A percentile compares a stretch with the other conserved stretches of the same genome.
These are phyloP conservation scores for Populus pruinosa DNA, from an alignment of 345 rosid species.

Conservation along the genomic window DNA sequence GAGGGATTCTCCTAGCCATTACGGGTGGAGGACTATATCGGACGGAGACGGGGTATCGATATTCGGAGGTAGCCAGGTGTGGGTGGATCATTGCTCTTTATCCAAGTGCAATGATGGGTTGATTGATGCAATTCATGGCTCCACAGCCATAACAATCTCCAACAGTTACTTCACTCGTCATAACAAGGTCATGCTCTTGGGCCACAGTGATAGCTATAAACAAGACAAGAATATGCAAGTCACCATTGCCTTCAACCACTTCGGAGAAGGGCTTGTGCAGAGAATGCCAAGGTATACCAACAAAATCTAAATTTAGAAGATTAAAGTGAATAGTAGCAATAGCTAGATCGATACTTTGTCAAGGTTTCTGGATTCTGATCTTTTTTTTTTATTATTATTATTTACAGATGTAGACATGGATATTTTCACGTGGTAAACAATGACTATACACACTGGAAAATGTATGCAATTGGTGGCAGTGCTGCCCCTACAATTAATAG, in stretches of 20 bases:
- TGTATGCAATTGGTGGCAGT: constrained; percentile 36
- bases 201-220: constrained; percentile 23
- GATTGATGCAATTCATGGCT: constrained; percentile 30
- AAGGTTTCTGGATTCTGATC: background rate
- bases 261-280: constrained; percentile 35
- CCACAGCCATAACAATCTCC: constrained; percentile 29
- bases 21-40: constrained; percentile 33
- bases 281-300: constrained; percentile 27
- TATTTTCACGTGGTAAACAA: constrained; percentile 35
- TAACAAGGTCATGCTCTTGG: constrained; percentile 32
- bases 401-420: constrained; percentile 28
- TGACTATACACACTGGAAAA: constrained; percentile 29
- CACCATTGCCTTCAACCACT: constrained; percentile 34
- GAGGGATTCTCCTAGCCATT: constrained; percentile 27
- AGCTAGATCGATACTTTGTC: background rate
- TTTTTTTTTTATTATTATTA: too few relatives aligned
- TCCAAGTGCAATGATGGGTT: constrained; percentile 28
- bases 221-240: constrained; percentile 30
- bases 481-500: constrained; percentile 33
- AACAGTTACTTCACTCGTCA: constrained; percentile 29
- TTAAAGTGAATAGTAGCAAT: background rate
- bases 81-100: constrained; percentile 33
- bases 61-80: constrained; percentile 32
- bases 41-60: constrained; percentile 33
- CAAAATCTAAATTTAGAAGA: background rate